These are phyloP conservation scores for Candida montana DNA, from an alignment of 805 yeast genomes.

Conservation along the genomic window DNA sequence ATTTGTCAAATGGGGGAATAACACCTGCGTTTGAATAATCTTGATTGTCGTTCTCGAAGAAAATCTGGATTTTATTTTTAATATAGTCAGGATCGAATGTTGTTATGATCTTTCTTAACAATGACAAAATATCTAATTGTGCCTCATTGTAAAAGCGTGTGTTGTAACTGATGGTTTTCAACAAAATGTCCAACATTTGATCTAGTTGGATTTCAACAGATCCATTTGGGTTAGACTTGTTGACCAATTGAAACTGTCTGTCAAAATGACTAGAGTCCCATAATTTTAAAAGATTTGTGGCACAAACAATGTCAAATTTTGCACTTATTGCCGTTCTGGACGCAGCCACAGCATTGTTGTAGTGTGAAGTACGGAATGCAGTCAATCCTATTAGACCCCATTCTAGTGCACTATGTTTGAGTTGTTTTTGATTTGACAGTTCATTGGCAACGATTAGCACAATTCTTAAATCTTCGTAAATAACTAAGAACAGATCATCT, in stretches of 20 bases:
- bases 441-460: conserved; percentile 30
- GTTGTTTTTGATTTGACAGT: conserved; percentile 16
- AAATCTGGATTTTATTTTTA: conserved; percentile 25
- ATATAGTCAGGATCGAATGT: conserved; percentile 30
- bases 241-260: conserved; percentile 13
- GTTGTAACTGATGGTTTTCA: conserved; percentile 55
- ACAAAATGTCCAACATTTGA: conserved; percentile 35
- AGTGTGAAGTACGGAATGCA: conserved; percentile 42
- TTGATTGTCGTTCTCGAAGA: conserved; percentile 24
- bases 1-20: conserved; percentile 24
- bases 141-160: conserved; percentile 59
- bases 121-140: conserved; percentile 37
- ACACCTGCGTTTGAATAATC: conserved; percentile 22
- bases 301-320: conserved; percentile 58
- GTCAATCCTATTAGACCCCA: conserved; percentile 71
- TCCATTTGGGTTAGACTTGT: conserved; percentile 15
- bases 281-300: conserved; percentile 43
- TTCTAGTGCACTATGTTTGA: conserved; percentile 57
- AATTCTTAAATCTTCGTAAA: conserved; percentile 58
- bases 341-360: conserved; percentile 45
- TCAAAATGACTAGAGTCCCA: conserved; percentile 19
- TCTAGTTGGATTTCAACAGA: conserved; percentile 28
- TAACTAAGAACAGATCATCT: conserved; percentile 63
- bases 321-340: conserved; percentile 48
- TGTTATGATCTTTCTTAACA: conserved; percentile 38